These are phyloP conservation scores for Quercus berberidifolia DNA, from an alignment of 306 rosid species.

Conservation along the genomic window DNA sequence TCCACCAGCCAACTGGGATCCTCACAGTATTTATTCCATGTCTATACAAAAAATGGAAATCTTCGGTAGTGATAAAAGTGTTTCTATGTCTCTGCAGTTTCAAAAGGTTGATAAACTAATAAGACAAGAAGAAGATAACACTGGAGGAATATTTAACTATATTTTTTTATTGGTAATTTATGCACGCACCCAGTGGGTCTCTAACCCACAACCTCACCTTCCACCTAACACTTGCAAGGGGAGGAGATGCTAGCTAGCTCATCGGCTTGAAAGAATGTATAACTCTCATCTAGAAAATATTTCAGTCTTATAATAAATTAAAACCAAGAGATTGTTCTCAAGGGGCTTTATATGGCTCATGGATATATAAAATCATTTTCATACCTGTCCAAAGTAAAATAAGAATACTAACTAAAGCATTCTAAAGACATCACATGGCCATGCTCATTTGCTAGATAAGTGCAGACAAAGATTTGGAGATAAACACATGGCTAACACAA, in stretches of 20 bases:
- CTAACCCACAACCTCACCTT: no score
- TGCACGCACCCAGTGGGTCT: no score
- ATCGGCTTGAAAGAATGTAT: background rate
- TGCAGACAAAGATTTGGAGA: background rate
- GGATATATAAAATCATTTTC: background rate
- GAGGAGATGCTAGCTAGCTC: no score
- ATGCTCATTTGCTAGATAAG: background rate
- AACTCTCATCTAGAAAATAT: background rate
- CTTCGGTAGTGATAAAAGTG: conserved; percentile 65
- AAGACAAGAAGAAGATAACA: conserved; percentile 5
- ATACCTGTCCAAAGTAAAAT: background rate
- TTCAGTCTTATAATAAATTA: background rate
- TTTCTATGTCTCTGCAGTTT: conserved; percentile 83
- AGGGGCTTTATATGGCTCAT: background rate
- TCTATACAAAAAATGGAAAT: conserved; percentile 75
- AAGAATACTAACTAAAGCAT: background rate
- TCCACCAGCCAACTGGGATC: conserved; percentile 99
- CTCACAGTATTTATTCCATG: conserved; percentile 93
- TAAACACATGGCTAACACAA: background rate
- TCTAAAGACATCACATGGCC: background rate
- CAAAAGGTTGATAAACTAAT: conserved; percentile 23
- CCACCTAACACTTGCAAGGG: no score
- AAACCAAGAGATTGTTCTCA: background rate
- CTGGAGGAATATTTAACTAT: background rate
- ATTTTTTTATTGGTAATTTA: no score